Percentiles rank a stretch among this genome's conserved stretches.
phyloP scores from a whole-genome alignment of 495 filamentous ascomycete species.

The Penicillium daleae region DNA sequence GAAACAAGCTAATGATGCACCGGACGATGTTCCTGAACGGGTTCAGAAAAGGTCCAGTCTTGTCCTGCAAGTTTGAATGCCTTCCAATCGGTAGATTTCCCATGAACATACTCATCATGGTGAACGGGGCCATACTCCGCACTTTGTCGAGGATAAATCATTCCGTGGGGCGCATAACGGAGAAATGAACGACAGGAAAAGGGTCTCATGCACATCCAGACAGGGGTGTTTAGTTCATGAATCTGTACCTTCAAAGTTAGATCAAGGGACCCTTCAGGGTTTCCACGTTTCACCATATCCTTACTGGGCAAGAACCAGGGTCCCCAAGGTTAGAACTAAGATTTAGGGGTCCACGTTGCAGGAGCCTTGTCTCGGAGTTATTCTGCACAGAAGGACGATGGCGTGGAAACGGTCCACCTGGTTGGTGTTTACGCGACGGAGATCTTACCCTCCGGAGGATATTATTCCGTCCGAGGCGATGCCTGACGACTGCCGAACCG shows the following conservation, averaged over 20 bases:
- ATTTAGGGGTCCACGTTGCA: neutral
- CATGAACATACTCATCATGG: neutral
- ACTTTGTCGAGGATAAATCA: neutral
- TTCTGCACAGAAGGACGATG: neutral
- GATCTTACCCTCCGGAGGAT: neutral
- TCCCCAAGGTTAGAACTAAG: neutral
- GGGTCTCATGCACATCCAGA: neutral
- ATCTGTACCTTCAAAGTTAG: neutral
- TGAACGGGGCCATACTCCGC: neutral
- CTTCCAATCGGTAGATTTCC: neutral
- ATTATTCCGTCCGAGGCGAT: neutral
- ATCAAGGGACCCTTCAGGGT: neutral
- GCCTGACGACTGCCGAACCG: neutral
- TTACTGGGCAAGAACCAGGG: neutral
- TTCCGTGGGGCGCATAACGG: conserved; percentile 4
- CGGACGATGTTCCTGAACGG: conserved; percentile 6
- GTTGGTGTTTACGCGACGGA: neutral
- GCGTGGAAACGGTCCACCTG: neutral
- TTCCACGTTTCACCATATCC: neutral
- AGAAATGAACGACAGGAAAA: neutral
- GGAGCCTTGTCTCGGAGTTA: conserved; percentile 1
- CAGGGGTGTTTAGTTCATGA: neutral
- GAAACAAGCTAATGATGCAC: conserved; percentile 2
- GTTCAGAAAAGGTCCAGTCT: neutral
- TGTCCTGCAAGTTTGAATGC: neutral